Percentiles rank a stretch among this genome's conserved stretches.
Conservation (phyloP, 495 filamentous ascomycete species). For the Daldinia loculata region DNA sequence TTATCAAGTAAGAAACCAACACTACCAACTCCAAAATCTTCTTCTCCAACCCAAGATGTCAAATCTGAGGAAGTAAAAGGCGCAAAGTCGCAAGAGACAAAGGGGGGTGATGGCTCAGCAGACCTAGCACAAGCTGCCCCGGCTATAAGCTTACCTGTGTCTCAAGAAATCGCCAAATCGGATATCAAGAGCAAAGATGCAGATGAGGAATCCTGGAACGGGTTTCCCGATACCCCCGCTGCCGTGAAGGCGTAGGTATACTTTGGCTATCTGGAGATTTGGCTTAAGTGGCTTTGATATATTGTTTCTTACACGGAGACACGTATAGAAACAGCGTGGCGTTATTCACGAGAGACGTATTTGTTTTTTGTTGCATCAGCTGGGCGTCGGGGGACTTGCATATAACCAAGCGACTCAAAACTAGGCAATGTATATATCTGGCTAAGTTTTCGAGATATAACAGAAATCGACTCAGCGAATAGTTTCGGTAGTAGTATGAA, state of each 20-base stretch:
- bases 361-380: slow-evolving; percentile 29
- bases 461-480: no score
- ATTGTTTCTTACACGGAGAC: not conserved
- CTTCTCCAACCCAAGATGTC: slow-evolving; percentile 8
- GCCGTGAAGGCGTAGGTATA: not conserved
- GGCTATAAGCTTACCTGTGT: not conserved
- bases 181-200: slow-evolving; percentile 6
- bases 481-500: no score
- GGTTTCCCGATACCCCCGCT: slow-evolving; percentile 17
- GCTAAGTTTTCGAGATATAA: no score
- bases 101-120: not conserved
- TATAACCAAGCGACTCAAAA: not conserved
- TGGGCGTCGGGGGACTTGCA: slow-evolving; percentile 31
- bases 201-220: slow-evolving; percentile 26
- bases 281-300: not conserved
- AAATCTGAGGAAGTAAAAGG: slow-evolving; percentile 6
- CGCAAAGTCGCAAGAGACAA: slow-evolving; percentile 2
- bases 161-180: slow-evolving; percentile 11
- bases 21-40: slow-evolving; percentile 12
- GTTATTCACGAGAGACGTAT: slow-evolving; percentile 14
- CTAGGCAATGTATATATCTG: not conserved
- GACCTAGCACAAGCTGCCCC: not conserved
- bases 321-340: not conserved
- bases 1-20: not conserved
- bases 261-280: not conserved